Evolutionary conservation across 352 stramenopile genomes (phyloP).

Genomic region (Thalassiosira ordinaria): DNA sequence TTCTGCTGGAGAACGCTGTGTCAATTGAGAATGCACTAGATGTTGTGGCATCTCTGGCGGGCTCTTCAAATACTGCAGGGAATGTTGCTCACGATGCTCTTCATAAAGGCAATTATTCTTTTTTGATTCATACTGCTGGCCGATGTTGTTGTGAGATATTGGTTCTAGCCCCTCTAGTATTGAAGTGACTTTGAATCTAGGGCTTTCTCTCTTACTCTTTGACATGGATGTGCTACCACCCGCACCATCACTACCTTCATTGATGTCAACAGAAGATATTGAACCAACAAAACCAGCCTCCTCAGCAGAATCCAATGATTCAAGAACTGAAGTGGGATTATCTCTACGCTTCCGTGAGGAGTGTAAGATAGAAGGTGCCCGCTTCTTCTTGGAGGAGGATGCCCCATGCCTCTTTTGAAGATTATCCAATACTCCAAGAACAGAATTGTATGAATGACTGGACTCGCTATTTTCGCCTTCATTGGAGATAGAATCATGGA

Average conservation of each 20-base stretch:
- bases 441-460: conserved; percentile 18
- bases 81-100: conserved; percentile 7
- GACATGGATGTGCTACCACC: background rate
- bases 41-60: background rate
- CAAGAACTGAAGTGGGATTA: conserved; percentile 11
- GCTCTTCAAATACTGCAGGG: background rate
- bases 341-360: conserved; percentile 19
- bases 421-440: conserved; percentile 54
- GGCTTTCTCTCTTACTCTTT: conserved; percentile 39
- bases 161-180: conserved; percentile 33
- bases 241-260: background rate
- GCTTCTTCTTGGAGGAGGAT: conserved; percentile 44
- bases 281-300: conserved; percentile 5
- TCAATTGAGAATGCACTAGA: background rate
- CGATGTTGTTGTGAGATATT: background rate
- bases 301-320: conserved; percentile 21
- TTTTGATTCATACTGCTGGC: conserved; percentile 1
- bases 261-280: background rate
- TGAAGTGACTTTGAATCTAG: conserved; percentile 25
- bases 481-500: background rate
- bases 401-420: conserved; percentile 55
- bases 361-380: background rate
- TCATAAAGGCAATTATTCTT: conserved; percentile 6
- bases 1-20: conserved; percentile 21
- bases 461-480: conserved; percentile 15